Conservation (phyloP, 495 filamentous ascomycete species). For the Echria macrotheca region DNA sequence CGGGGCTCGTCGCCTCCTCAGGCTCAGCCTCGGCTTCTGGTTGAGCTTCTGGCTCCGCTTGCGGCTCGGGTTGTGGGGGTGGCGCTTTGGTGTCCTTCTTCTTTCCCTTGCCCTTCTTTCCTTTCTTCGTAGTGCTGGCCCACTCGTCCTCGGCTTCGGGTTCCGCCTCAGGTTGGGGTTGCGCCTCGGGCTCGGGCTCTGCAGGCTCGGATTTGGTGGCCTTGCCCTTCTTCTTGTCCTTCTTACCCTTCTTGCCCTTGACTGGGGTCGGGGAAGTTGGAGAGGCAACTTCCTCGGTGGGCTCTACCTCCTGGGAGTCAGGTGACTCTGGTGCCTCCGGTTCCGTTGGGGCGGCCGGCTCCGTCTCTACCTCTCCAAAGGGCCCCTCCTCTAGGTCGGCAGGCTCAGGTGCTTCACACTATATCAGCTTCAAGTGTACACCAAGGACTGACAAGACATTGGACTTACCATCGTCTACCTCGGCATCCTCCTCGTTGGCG, state of each 20-base stretch:
- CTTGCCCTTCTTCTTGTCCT: conserved; percentile 16
- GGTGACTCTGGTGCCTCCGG: no score
- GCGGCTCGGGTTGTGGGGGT: neutral
- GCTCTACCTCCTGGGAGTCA: conserved; percentile 7
- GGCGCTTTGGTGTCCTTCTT: neutral
- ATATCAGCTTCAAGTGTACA: conserved; percentile 1
- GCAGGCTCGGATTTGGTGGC: conserved; percentile 8
- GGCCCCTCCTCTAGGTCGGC: conserved; percentile 5
- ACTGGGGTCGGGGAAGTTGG: conserved; percentile 1
- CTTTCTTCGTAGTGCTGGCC: neutral
- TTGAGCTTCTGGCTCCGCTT: neutral
- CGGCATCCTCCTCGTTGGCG: conserved; percentile 21
- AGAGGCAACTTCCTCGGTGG: conserved; percentile 12
- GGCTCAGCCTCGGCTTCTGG: conserved; percentile 4
- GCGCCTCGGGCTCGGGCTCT: neutral
- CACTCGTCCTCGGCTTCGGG: conserved; percentile 1
- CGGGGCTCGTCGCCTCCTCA: conserved; percentile 15
- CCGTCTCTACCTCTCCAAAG: neutral
- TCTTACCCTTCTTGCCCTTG: conserved; percentile 12
- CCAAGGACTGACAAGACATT: neutral
- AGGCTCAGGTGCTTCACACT: neutral
- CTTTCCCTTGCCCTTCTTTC: neutral
- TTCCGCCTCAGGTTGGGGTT: neutral
- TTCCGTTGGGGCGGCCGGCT: no score
- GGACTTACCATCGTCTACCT: conserved; percentile 13